These are phyloP conservation scores for Globisporangium irregulare DNA, from an alignment of 352 stramenopile genomes.

Conservation along the genomic window DNA sequence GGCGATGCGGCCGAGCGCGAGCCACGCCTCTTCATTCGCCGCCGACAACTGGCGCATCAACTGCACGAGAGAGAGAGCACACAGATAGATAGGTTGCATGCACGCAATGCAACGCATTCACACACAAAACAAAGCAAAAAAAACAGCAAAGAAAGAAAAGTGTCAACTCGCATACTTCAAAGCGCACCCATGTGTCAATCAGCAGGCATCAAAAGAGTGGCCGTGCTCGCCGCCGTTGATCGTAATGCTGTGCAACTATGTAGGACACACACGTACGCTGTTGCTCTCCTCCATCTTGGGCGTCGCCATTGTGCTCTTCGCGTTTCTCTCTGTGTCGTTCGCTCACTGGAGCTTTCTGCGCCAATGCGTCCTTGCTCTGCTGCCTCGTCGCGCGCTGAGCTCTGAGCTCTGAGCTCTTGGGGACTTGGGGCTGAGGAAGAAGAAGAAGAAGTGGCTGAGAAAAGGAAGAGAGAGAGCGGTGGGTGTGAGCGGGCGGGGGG, in stretches of 20 bases:
- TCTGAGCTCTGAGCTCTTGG: background rate
- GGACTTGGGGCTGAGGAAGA: background rate
- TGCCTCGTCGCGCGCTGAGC: background rate
- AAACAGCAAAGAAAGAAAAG: background rate
- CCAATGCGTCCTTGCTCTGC: background rate
- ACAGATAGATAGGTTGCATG: too few species aligned
- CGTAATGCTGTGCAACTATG: background rate
- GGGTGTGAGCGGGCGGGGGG: background rate
- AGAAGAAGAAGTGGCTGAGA: constrained; percentile 6
- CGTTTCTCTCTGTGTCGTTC: background rate
- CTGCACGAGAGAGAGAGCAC: constrained; percentile 23
- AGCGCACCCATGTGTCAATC: constrained; percentile 6
- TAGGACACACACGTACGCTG: constrained; percentile 28
- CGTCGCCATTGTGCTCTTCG: constrained; percentile 46
- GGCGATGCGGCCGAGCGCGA: constrained; percentile 79
- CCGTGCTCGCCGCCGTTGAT: background rate
- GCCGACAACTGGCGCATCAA: constrained; percentile 67
- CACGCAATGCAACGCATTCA: background rate
- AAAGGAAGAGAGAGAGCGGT: constrained; percentile 8
- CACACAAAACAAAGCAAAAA: background rate
- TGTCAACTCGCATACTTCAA: background rate
- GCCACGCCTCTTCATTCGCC: constrained; percentile 82
- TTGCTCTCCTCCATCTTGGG: constrained; percentile 84
- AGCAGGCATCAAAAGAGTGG: background rate
- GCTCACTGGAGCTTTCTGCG: background rate